Evolutionary conservation across 2,329 filamentous ascomycete genomes (phyloP).

Genomic region (Colletotrichum endophyticum): DNA sequence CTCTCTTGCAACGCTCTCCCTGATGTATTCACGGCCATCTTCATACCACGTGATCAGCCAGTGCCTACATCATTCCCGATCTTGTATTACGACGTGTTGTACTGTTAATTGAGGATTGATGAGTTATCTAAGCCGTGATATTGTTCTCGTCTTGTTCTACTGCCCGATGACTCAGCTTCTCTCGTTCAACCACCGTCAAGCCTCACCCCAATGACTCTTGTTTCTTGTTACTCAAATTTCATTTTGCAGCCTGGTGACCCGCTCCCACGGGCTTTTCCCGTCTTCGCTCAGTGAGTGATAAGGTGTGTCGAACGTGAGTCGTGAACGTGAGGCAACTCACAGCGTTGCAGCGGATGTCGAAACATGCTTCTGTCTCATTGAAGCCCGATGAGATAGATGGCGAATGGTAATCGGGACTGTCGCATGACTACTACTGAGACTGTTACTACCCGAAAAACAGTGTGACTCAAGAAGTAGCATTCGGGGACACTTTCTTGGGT

Average conservation of each 20-base stretch:
- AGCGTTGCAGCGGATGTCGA: background rate
- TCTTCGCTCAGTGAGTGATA: background rate
- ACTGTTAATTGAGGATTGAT: fast-evolving
- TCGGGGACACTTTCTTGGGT: background rate
- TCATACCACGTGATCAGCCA: background rate
- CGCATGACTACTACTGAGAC: background rate
- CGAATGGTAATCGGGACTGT: background rate
- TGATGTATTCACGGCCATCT: background rate
- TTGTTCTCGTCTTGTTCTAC: background rate
- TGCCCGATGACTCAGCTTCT: background rate
- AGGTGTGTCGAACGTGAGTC: background rate
- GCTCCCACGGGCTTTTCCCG: fast-evolving
- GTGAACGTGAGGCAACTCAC: background rate
- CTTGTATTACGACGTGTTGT: background rate
- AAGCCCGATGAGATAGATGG: background rate
- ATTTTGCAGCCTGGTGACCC: background rate
- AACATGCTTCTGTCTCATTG: background rate
- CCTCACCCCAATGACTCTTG: background rate
- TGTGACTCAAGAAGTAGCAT: background rate
- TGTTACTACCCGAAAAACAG: background rate
- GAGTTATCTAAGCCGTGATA: background rate
- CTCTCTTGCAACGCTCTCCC: background rate
- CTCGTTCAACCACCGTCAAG: background rate
- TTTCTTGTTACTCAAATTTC: background rate
- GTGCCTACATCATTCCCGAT: background rate